phyloP scores from a whole-genome alignment of 169 alveolate genomes.

The Cryptosporidium xiaoi region DNA sequence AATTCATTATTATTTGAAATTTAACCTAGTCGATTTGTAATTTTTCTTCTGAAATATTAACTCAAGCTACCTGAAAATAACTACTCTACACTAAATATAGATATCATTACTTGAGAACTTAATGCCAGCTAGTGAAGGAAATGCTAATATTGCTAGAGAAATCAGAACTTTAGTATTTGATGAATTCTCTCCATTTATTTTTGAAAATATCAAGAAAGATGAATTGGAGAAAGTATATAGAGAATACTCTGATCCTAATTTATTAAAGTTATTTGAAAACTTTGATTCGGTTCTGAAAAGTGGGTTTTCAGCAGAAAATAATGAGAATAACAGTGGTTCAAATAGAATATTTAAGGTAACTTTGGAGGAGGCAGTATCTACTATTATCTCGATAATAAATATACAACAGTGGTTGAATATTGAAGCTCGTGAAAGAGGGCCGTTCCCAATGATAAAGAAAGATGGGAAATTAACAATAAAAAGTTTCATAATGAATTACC shows the following conservation, averaged over 20 bases:
- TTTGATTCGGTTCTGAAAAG: background rate
- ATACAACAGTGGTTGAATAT: slow-evolving; percentile 65
- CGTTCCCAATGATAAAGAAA: slow-evolving; percentile 61
- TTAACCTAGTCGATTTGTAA: no score
- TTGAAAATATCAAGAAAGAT: slow-evolving; percentile 18
- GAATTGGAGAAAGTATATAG: slow-evolving; percentile 34
- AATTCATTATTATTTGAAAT: no score
- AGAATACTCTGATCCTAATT: slow-evolving; percentile 55
- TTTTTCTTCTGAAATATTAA: no score
- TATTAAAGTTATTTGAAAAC: slow-evolving; percentile 2
- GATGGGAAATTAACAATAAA: slow-evolving; percentile 27
- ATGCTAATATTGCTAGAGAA: slow-evolving; percentile 57
- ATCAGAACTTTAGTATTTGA: slow-evolving; percentile 29
- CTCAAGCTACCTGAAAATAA: background rate
- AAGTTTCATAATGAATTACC: slow-evolving; percentile 43
- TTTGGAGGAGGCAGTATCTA: slow-evolving; percentile 37
- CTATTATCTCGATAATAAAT: slow-evolving; percentile 59
- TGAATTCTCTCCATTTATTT: slow-evolving; percentile 36
- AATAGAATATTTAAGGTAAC: slow-evolving; percentile 43
- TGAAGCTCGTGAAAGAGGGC: slow-evolving; percentile 68
- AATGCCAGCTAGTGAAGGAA: slow-evolving; percentile 21
- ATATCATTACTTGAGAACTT: background rate
- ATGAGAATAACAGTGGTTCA: background rate
- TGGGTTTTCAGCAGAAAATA: background rate
- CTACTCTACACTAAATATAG: background rate